Conservation (phyloP, 306 rosid genomes). For the Delonix regia region DNA sequence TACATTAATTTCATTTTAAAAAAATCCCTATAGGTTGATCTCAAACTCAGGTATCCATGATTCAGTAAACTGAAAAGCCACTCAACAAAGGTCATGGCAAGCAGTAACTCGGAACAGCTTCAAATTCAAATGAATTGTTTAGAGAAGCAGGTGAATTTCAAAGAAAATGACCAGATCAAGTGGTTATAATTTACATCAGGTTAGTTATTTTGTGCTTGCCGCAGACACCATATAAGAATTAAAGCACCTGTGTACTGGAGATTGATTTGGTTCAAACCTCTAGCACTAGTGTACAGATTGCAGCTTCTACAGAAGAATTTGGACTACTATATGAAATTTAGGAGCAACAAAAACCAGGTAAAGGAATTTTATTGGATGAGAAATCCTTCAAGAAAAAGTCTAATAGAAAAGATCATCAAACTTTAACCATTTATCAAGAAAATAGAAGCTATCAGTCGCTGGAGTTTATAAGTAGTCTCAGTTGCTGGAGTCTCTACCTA, state of each 20-base stretch:
- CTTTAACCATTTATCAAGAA: background rate
- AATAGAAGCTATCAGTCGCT: too few relatives aligned
- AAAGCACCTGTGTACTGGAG: background rate
- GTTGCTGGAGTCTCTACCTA: background rate
- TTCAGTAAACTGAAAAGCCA: too few relatives aligned
- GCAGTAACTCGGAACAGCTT: too few relatives aligned
- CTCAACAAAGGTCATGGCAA: too few relatives aligned
- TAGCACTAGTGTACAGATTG: background rate
- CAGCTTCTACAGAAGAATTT: slow-evolving; percentile 8
- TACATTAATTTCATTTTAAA: too few relatives aligned
- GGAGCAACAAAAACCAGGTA: background rate
- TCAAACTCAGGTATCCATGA: too few relatives aligned
- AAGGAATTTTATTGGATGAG: background rate
- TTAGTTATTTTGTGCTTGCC: background rate
- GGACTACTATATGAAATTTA: background rate
- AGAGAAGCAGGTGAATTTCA: background rate
- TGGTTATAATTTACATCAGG: background rate
- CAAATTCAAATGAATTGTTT: background rate
- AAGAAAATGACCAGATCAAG: background rate
- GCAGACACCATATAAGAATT: background rate
- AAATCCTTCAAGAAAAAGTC: background rate
- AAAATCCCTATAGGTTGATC: too few relatives aligned
- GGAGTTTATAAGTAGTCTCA: background rate
- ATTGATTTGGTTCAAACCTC: background rate
- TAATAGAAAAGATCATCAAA: background rate